Base-by-base conservation (phyloP, 2,329 filamentous ascomycete species). In the Cucurbitaria berberidis region DNA sequence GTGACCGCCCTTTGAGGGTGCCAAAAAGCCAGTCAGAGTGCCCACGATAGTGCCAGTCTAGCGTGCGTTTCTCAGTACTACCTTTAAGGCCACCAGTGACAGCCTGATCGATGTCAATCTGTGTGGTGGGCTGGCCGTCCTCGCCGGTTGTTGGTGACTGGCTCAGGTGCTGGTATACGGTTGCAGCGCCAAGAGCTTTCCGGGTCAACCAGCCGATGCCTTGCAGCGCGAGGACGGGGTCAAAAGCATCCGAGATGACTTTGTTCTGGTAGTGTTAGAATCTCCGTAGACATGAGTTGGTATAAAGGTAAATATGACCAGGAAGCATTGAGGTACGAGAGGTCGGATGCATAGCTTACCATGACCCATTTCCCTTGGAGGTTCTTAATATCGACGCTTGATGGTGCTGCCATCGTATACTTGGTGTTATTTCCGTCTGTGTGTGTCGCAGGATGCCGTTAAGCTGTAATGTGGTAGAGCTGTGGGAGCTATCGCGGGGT, bases 1-100 rank as follows among this genome's bases (percentile, higher is more conserved):
- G 76, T 38, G 82, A 84, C 55, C 80, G 81, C 51, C 89, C 90
- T 45, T 79, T 78, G 57, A 95, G 82, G 49, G 77, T 78, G 53
- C 92, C 92, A 73, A 96, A 96, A 62, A 96, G 84, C 81, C 86
- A 87, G 79, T 96, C 91, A 21, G 78, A 78, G 79, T 93, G 90
- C 58, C 84, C 82, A 63, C 88, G 86, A 48, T 76, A 81, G 21
- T 75, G 72, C 77, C 82, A 86, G 69, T 88, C 81, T 2, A 88
- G 74, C 1, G 69, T 75, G 42, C 87, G 82, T 7, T 76, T 67
- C 70, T 90, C 87, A 16, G 77, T 76, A 16, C 82, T 92, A 65
- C 85, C 87, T 68, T 84, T 84, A 59, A 96, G 79, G 49, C 87
- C 88, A 54, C 87, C 90, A 8, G 89, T 90, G 32, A 84, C 80